A percentile compares a stretch with the other conserved stretches of the same genome.
Evolutionary conservation across 169 alveolate species (phyloP).

Genomic region (Babesia ovis): DNA sequence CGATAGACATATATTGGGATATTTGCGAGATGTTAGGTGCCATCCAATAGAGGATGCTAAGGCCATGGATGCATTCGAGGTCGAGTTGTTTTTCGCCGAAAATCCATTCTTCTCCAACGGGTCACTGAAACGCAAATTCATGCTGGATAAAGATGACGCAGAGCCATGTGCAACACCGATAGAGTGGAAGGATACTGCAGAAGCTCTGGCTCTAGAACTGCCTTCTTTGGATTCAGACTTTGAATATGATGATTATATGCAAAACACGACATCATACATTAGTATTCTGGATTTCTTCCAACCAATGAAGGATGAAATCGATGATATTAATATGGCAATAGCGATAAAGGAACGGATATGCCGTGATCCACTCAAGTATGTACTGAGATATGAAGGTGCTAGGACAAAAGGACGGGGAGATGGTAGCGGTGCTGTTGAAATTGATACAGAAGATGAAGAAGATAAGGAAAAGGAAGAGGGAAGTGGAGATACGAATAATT

Average conservation of each 20-base stretch:
- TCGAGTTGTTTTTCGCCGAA: conserved; percentile 42
- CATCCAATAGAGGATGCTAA: conserved; percentile 16
- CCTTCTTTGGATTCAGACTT: not conserved
- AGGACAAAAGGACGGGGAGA: conserved; percentile 16
- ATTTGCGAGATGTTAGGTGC: conserved; percentile 56
- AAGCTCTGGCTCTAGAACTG: conserved; percentile 5
- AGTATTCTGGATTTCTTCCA: conserved; percentile 51
- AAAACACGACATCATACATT: not conserved
- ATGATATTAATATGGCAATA: conserved; percentile 47
- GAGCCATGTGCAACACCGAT: conserved; percentile 39
- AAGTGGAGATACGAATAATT: not conserved
- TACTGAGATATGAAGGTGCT: conserved; percentile 27
- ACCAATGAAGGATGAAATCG: conserved; percentile 6
- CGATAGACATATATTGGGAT: conserved; percentile 38
- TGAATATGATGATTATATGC: conserved; percentile 1
- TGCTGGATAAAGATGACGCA: not conserved
- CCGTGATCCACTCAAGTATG: conserved; percentile 63
- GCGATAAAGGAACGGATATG: conserved; percentile 43
- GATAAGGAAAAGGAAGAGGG: too few relatives aligned
- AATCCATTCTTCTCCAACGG: conserved; percentile 63
- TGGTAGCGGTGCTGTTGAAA: conserved; percentile 7
- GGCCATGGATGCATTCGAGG: conserved; percentile 44
- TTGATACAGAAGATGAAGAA: too few relatives aligned
- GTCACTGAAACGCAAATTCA: conserved; percentile 26
- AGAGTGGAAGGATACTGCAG: conserved; percentile 43